Evolutionary conservation across 2,329 filamentous ascomycete genomes (phyloP).

Genomic region (Neopestalotiopsis sp.): DNA sequence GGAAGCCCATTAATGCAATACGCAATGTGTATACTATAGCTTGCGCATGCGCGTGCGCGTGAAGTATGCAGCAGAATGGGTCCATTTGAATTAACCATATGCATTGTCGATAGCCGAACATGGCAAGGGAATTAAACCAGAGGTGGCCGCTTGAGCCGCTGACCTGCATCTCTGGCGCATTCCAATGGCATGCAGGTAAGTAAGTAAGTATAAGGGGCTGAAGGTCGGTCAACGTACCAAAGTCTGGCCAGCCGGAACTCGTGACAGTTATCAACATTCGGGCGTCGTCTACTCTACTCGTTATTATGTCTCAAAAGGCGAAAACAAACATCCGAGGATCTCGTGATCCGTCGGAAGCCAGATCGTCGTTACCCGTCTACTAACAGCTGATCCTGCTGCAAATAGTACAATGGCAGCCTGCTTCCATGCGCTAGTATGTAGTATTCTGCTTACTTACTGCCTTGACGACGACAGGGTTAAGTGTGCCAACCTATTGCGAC

Average conservation of each 20-base stretch:
- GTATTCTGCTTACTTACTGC: background rate
- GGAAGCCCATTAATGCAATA: slow-evolving; percentile 1
- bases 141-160: background rate
- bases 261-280: too few species aligned
- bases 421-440: background rate
- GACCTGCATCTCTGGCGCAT: background rate
- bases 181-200: too few species aligned
- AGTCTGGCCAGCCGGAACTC: too few species aligned
- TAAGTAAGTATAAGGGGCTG: too few species aligned
- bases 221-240: too few species aligned
- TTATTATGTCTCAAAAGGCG: background rate
- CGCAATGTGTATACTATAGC: background rate
- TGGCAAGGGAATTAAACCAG: background rate
- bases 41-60: background rate
- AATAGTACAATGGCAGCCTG: background rate
- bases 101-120: background rate
- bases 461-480: background rate
- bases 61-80: background rate
- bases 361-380: background rate
- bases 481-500: background rate
- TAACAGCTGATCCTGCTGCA: background rate
- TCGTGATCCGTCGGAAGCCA: background rate
- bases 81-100: background rate
- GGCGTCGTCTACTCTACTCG: too few species aligned
- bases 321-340: background rate